Percentiles rank a stretch among this genome's conserved stretches.
These are phyloP conservation scores for Ganoderma boninense DNA, from an alignment of 1,284 basidiomycete species.

Conservation along the genomic window DNA sequence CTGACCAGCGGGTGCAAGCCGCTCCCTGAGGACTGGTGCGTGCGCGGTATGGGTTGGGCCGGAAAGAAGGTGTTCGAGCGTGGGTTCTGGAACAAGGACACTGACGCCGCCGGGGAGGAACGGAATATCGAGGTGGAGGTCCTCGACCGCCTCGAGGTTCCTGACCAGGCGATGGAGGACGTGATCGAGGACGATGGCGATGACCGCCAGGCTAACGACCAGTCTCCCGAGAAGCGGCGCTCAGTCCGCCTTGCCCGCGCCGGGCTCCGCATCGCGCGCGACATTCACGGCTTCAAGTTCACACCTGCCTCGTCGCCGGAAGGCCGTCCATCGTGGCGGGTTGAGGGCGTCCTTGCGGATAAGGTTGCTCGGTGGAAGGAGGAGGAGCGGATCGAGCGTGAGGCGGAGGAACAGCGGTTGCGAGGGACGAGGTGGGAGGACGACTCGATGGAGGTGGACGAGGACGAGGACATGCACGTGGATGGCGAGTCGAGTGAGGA, in stretches of 20 bases:
- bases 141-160: slow-evolving; percentile 66
- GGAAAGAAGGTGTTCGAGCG: slow-evolving; percentile 88
- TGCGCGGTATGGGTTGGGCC: slow-evolving; percentile 96
- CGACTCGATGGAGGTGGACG: slow-evolving; percentile 72
- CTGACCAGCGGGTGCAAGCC: slow-evolving; percentile 73
- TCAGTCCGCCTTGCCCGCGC: slow-evolving; percentile 83
- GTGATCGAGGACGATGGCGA: slow-evolving; percentile 81
- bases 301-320: slow-evolving; percentile 42
- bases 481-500: slow-evolving; percentile 55
- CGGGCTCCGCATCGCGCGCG: slow-evolving; percentile 72
- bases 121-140: slow-evolving; percentile 83
- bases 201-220: slow-evolving; percentile 50
- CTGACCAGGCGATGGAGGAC: slow-evolving; percentile 69
- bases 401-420: slow-evolving; percentile 73
- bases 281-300: slow-evolving; percentile 82
- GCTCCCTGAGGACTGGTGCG: slow-evolving; percentile 94
- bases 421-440: slow-evolving; percentile 69
- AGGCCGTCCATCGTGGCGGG: slow-evolving; percentile 68
- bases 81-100: slow-evolving; percentile 82
- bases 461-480: slow-evolving; percentile 43
- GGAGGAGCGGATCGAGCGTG: slow-evolving; percentile 67
- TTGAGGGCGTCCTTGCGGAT: slow-evolving; percentile 72
- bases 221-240: slow-evolving; percentile 46
- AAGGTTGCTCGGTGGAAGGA: slow-evolving; percentile 79
- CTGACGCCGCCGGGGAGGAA: slow-evolving; percentile 56